phyloP scores from a whole-genome alignment of 495 filamentous ascomycete genomes.

The Daldinia decipiens region DNA sequence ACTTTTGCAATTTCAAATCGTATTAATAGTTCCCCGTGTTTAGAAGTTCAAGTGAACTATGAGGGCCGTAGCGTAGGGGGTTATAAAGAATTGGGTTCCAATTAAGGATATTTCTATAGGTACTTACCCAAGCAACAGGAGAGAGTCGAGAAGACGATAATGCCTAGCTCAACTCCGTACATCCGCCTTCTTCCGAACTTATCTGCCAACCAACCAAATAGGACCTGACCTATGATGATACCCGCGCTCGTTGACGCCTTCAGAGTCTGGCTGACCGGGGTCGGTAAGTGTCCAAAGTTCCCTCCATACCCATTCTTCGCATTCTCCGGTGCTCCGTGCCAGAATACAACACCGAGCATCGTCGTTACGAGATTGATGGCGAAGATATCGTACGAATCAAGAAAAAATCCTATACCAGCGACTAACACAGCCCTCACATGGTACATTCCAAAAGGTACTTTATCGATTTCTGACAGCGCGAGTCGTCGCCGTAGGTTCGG shows the following conservation, averaged over 20 bases:
- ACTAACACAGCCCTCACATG: slow-evolving; percentile 76
- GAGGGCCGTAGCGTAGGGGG: not conserved
- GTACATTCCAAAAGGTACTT: slow-evolving; percentile 80
- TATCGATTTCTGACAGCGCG: slow-evolving; percentile 78
- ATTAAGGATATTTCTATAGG: not conserved
- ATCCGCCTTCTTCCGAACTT: slow-evolving; percentile 76
- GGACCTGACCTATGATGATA: slow-evolving; percentile 76
- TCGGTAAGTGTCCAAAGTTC: slow-evolving; percentile 64
- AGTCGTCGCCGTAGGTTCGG: slow-evolving; percentile 75
- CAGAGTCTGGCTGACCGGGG: slow-evolving; percentile 71
- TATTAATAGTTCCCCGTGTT: not conserved
- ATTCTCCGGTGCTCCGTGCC: slow-evolving; percentile 57
- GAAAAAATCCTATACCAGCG: slow-evolving; percentile 82
- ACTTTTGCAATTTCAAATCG: not conserved
- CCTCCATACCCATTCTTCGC: slow-evolving; percentile 51
- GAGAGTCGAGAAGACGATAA: slow-evolving; percentile 66
- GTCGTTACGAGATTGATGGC: slow-evolving; percentile 76
- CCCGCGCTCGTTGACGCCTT: slow-evolving; percentile 80
- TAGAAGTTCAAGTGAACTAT: not conserved
- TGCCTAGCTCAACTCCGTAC: slow-evolving; percentile 79
- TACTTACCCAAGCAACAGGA: slow-evolving; percentile 39
- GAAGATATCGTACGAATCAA: slow-evolving; percentile 82
- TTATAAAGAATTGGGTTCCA: not conserved
- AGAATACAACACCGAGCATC: slow-evolving; percentile 80
- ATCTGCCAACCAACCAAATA: slow-evolving; percentile 77